phyloP scores from a whole-genome alignment of 179 eudicot genomes.

The Spergularia azorica region DNA sequence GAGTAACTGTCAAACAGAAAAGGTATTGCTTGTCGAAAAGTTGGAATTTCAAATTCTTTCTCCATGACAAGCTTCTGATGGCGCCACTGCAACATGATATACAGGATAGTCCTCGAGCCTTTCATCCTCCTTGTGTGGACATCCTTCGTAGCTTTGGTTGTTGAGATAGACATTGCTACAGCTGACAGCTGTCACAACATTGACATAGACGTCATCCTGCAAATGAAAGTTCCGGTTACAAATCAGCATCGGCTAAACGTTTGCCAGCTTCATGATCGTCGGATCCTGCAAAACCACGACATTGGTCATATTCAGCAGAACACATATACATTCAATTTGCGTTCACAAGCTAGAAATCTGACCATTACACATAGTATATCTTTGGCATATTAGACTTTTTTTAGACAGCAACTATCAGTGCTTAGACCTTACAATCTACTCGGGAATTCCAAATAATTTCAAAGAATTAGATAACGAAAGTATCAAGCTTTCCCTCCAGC shows the following conservation, averaged over 20 bases:
- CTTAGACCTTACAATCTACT: not conserved
- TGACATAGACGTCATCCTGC: conserved; percentile 24
- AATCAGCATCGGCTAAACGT: conserved; percentile 11
- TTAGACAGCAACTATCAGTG: not conserved
- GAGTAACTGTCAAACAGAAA: conserved; percentile 31
- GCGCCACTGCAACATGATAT: conserved; percentile 4
- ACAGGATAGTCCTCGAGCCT: conserved; percentile 24
- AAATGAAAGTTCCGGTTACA: not conserved
- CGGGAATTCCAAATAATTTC: too few relatives aligned
- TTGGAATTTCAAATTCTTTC: conserved; percentile 16
- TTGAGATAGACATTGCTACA: not conserved
- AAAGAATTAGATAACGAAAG: too few relatives aligned
- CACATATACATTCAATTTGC: not conserved
- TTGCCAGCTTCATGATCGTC: conserved; percentile 20
- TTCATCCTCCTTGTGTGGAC: conserved; percentile 6
- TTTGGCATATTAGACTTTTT: not conserved
- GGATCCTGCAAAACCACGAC: conserved; percentile 26
- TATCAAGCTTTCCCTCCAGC: not conserved
- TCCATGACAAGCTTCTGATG: conserved; percentile 18
- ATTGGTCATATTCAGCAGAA: conserved; percentile 14
- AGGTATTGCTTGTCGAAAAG: conserved; percentile 26
- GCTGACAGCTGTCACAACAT: conserved; percentile 11
- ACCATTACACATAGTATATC: not conserved
- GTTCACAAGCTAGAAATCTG: not conserved
- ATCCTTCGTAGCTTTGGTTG: conserved; percentile 5